Evolutionary conservation across 345 rosid species (phyloP).

Genomic region (Cardamine resedifolia): DNA sequence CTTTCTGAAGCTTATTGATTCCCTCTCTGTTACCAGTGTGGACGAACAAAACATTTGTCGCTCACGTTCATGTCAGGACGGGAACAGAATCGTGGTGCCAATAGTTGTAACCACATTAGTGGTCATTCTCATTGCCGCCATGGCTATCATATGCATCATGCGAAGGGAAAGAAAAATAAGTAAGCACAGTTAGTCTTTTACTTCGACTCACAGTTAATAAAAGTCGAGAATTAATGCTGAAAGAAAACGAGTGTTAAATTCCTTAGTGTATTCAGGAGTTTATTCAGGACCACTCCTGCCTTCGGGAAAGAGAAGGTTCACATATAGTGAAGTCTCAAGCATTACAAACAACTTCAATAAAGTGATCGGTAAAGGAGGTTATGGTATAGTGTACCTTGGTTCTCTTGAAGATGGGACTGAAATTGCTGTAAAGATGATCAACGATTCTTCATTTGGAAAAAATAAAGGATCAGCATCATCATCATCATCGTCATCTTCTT

Average conservation of each 20-base stretch:
- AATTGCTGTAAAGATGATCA: slow-evolving; percentile 61
- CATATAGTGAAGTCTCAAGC: slow-evolving; percentile 37
- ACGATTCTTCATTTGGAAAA: slow-evolving; percentile 39
- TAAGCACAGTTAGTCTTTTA: slow-evolving; percentile 5
- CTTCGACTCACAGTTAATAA: not conserved
- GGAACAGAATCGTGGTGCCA: slow-evolving; percentile 42
- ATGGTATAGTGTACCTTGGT: slow-evolving; percentile 52
- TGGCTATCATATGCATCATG: slow-evolving; percentile 30
- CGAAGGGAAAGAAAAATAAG: slow-evolving; percentile 42
- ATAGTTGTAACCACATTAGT: slow-evolving; percentile 31
- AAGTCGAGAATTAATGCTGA: not conserved
- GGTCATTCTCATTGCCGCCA: slow-evolving; percentile 34
- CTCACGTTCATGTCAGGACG: slow-evolving; percentile 41
- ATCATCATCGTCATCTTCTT: not conserved
- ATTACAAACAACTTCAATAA: slow-evolving; percentile 46
- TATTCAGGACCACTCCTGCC: slow-evolving; percentile 38
- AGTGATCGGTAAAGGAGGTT: slow-evolving; percentile 56
- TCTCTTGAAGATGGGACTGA: slow-evolving; percentile 39
- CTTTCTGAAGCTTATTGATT: slow-evolving; percentile 3
- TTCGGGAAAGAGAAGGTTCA: slow-evolving; percentile 40
- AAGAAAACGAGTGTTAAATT: slow-evolving; percentile 19
- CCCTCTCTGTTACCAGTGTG: slow-evolving; percentile 40
- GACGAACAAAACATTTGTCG: slow-evolving; percentile 46
- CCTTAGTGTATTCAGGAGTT: slow-evolving; percentile 31
- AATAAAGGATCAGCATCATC: slow-evolving; percentile 28